Conservation (phyloP, 768 basidiomycete species). For the Rubroboletus pulcherrimus region DNA sequence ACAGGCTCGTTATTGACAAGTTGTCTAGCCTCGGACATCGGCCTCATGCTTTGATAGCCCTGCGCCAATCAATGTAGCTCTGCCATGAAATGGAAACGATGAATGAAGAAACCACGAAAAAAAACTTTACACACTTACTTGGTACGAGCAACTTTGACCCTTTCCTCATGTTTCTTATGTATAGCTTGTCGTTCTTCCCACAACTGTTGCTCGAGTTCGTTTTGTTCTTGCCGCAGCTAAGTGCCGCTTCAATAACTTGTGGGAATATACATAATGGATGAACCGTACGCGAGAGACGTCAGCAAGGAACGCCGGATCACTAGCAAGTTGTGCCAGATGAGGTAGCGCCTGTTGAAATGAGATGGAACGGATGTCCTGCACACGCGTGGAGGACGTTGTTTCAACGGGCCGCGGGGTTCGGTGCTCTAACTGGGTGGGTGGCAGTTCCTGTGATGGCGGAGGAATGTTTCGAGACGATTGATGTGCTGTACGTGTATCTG, state of each 20-base stretch:
- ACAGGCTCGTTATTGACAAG: not conserved
- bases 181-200: conserved; percentile 67
- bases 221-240: conserved; percentile 72
- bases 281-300: conserved; percentile 49
- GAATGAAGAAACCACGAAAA: not conserved
- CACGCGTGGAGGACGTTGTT: conserved; percentile 4
- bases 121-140: conserved; percentile 45
- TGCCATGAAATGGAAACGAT: conserved; percentile 25
- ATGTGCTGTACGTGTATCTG: conserved; percentile 9
- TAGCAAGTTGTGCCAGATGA: conserved; percentile 55
- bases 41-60: conserved; percentile 64
- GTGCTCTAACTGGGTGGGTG: conserved; percentile 2
- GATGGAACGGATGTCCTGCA: conserved; percentile 42
- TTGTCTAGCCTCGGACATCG: conserved; percentile 26
- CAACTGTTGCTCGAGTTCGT: conserved; percentile 60
- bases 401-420: conserved; percentile 13
- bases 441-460: conserved; percentile 15
- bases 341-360: conserved; percentile 73
- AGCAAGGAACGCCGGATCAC: conserved; percentile 48
- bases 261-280: not conserved
- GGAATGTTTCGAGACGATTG: conserved; percentile 8
- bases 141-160: conserved; percentile 61
- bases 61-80: conserved; percentile 64
- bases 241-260: conserved; percentile 6
- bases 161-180: conserved; percentile 63